Conservation (phyloP, 1,139 yeast genomes). For the Trichomonascaceae sp. region DNA sequence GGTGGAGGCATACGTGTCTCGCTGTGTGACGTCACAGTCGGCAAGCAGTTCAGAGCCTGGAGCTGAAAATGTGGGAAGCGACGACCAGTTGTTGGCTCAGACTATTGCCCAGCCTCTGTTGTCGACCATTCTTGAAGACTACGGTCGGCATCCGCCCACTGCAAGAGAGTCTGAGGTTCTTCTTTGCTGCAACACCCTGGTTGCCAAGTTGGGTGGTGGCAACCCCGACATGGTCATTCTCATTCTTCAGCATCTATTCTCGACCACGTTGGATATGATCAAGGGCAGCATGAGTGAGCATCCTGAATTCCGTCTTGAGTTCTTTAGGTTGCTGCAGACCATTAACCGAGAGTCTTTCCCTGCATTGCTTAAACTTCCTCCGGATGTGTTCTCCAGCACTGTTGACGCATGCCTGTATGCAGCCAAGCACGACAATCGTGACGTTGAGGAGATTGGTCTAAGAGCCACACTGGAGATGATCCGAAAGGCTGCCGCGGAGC, state of each 20-base stretch:
- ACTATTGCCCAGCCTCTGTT: constrained; percentile 77
- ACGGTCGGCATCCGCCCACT: constrained; percentile 79
- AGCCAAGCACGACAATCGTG: constrained; percentile 90
- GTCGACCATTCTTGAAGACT: constrained; percentile 80
- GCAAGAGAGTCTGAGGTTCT: constrained; percentile 97
- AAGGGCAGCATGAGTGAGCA: constrained; percentile 90
- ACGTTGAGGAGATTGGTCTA: constrained; percentile 85
- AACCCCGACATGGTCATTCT: constrained; percentile 85
- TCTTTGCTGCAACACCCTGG: constrained; percentile 86
- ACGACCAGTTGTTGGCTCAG: constrained; percentile 71
- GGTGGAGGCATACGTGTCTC: constrained; percentile 77
- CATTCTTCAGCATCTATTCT: constrained; percentile 83
- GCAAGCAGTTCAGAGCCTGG: background rate
- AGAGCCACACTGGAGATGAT: constrained; percentile 69
- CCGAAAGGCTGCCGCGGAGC: constrained; percentile 71
- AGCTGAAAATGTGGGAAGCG: constrained; percentile 38
- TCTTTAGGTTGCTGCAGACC: constrained; percentile 76
- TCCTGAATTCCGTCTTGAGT: constrained; percentile 96
- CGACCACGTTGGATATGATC: constrained; percentile 90
- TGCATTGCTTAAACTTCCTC: constrained; percentile 78
- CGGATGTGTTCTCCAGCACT: constrained; percentile 81
- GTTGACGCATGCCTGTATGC: constrained; percentile 97
- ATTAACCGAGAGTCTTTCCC: constrained; percentile 77
- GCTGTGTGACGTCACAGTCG: constrained; percentile 15
- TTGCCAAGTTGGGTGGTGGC: constrained; percentile 71